Conservation (phyloP, 495 filamentous ascomycete genomes). For the Aspergillus steynii region DNA sequence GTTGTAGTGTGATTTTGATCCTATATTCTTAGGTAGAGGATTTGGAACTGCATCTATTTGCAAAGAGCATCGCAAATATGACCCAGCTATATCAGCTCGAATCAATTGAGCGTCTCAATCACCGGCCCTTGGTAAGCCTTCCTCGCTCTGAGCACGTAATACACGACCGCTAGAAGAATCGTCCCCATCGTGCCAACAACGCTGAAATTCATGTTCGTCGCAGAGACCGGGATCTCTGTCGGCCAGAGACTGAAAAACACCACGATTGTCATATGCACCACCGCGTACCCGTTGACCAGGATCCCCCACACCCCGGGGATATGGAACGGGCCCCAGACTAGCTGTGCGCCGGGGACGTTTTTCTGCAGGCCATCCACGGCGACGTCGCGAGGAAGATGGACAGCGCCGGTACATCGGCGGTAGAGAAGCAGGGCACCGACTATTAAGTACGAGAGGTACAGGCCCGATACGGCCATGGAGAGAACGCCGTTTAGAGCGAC, state of each 20-base stretch:
- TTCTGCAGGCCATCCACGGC: slow-evolving; percentile 7
- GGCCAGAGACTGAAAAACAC: slow-evolving; percentile 57
- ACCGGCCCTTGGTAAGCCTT: slow-evolving; percentile 47
- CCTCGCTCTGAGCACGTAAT: slow-evolving; percentile 45
- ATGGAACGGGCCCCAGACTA: slow-evolving; percentile 44
- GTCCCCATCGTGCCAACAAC: slow-evolving; percentile 43
- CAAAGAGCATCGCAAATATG: no score
- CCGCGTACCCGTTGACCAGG: slow-evolving; percentile 31
- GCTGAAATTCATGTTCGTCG: slow-evolving; percentile 47
- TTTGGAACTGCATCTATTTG: no score
- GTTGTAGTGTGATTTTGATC: not conserved
- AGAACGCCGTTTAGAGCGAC: slow-evolving; percentile 49
- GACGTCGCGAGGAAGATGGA: slow-evolving; percentile 12
- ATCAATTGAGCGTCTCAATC: slow-evolving; percentile 31
- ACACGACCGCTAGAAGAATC: slow-evolving; percentile 44
- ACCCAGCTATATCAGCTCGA: not conserved
- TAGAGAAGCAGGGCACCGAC: slow-evolving; percentile 47
- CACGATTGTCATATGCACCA: slow-evolving; percentile 45
- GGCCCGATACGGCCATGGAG: slow-evolving; percentile 41
- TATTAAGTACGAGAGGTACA: slow-evolving; percentile 47
- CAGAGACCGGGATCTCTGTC: slow-evolving; percentile 27
- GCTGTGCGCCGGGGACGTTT: slow-evolving; percentile 31
- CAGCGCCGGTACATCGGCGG: slow-evolving; percentile 39
- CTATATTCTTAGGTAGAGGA: not conserved
- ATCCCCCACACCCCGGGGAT: slow-evolving; percentile 31